These are phyloP conservation scores for Coniosporium apollinis DNA, from an alignment of 495 filamentous ascomycete species.

Conservation along the genomic window DNA sequence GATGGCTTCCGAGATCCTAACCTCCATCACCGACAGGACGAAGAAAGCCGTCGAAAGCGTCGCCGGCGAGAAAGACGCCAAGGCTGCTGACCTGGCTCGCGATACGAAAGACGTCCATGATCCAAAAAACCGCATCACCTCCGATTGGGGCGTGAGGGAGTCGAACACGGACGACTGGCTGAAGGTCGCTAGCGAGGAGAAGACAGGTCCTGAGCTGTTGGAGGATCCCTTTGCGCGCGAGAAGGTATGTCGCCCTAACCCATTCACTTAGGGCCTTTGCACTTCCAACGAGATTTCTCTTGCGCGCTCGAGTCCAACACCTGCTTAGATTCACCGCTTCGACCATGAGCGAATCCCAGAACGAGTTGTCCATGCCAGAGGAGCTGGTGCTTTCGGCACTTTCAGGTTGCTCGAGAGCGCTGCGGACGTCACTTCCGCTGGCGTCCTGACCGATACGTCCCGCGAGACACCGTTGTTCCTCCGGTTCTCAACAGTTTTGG, in stretches of 20 bases:
- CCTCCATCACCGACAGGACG: background rate
- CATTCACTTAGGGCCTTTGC: constrained; percentile 3
- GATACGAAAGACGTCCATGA: constrained; percentile 20
- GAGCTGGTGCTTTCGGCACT: constrained; percentile 66
- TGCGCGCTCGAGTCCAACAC: background rate
- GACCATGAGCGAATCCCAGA: constrained; percentile 83
- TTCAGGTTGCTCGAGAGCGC: constrained; percentile 60
- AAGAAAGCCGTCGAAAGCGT: background rate
- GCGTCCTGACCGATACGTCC: constrained; percentile 62
- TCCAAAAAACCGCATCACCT: constrained; percentile 38
- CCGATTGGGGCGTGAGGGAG: constrained; percentile 65
- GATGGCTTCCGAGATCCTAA: no score
- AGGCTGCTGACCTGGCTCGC: constrained; percentile 11
- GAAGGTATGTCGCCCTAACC: constrained; percentile 38
- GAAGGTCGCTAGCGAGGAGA: constrained; percentile 38
- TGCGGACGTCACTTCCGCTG: constrained; percentile 51
- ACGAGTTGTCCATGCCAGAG: constrained; percentile 78
- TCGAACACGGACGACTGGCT: constrained; percentile 67
- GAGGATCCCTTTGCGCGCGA: constrained; percentile 69
- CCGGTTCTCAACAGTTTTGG: constrained; percentile 72
- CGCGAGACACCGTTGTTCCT: constrained; percentile 65
- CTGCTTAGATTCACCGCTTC: constrained; percentile 52
- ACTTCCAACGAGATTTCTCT: background rate
- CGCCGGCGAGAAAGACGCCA: constrained; percentile 5
- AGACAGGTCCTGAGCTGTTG: constrained; percentile 56